Conservation (phyloP, 176 grass and related monocot genomes). For the Juncus effusus region DNA sequence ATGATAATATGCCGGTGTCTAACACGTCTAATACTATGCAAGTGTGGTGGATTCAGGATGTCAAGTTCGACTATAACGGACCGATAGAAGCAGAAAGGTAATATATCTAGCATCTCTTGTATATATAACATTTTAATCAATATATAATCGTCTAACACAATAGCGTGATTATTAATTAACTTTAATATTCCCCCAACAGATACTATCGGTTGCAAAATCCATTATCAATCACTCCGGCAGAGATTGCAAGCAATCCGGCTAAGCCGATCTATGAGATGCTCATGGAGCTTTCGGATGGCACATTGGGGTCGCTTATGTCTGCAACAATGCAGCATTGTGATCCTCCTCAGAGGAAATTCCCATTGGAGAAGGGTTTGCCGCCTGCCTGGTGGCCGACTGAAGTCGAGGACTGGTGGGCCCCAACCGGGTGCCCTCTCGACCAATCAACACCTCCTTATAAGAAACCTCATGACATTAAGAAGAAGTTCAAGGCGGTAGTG, state of each 20-base stretch:
- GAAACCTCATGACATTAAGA: slow-evolving; percentile 65
- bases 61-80: slow-evolving; percentile 49
- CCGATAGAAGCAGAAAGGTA: slow-evolving; percentile 41
- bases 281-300: slow-evolving; percentile 45
- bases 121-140: too few species aligned
- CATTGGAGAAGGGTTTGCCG: slow-evolving; percentile 37
- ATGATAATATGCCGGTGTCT: not conserved
- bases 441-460: slow-evolving; percentile 32
- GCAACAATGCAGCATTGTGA: slow-evolving; percentile 48
- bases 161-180: too few species aligned
- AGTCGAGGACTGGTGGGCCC: slow-evolving; percentile 48
- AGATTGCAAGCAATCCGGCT: slow-evolving; percentile 13
- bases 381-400: slow-evolving; percentile 66
- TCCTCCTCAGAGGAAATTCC: slow-evolving; percentile 53
- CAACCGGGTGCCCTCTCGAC: slow-evolving; percentile 30
- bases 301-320: slow-evolving; percentile 55
- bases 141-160: too few species aligned
- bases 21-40: slow-evolving; percentile 53
- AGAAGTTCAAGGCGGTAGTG: slow-evolving; percentile 57
- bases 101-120: not conserved
- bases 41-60: slow-evolving; percentile 57
- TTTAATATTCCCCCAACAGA: too few species aligned
- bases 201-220: slow-evolving; percentile 28
- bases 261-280: slow-evolving; percentile 31
- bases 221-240: not conserved